Base-by-base conservation (phyloP, 306 rosid genomes). In the Lathyrus oleraceus region DNA sequence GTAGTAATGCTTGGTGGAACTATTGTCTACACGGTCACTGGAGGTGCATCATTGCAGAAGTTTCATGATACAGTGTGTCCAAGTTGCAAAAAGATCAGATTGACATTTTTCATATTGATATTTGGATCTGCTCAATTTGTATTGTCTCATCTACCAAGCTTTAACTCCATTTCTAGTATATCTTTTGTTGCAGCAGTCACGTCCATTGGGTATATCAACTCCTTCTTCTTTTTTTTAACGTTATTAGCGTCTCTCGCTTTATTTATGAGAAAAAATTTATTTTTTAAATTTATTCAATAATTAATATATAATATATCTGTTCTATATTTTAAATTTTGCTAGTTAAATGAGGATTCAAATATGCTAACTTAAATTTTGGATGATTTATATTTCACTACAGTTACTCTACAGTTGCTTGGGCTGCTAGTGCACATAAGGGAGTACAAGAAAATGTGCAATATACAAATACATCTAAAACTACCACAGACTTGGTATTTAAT, bases 121-220 rank as follows among this genome's bases (percentile, higher is more conserved):
- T 91, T 87, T 36, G 90, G 94, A 13, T 85, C 97, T 1, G 86
- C 69, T 23, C 94, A 91, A 7, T 91, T 89, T 81, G 85, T 84
- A 5, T 80, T 89, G 1, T 81, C 97, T n/a, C 96, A 91, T 71
- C 97, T 91, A 56, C 97, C 97, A 1, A 86, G 83, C 78, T 85
- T 87, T 72, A 81, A 86, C 78, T 81, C 97, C 43, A 79, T 91
- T 60, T 53, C 88, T 10, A 88, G 84, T 15, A 74, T 91, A 8
- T 91, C 96, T 23, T 65, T 89, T 49, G 91, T 88, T 0, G 96
- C 94, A 16, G 97, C 96, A 0, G 82, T 85, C 80, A 89, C 89
- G 96, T 87, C 96, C 39, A 54, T 87, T 27, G 83, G 96, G 97
- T 88, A 85, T 20, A 30, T 6, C 27, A 6, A 28, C 59, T 14